A percentile compares a stretch with the other conserved stretches of the same genome.
Conservation (phyloP, 306 rosid species). For the Prunus campanulata region DNA sequence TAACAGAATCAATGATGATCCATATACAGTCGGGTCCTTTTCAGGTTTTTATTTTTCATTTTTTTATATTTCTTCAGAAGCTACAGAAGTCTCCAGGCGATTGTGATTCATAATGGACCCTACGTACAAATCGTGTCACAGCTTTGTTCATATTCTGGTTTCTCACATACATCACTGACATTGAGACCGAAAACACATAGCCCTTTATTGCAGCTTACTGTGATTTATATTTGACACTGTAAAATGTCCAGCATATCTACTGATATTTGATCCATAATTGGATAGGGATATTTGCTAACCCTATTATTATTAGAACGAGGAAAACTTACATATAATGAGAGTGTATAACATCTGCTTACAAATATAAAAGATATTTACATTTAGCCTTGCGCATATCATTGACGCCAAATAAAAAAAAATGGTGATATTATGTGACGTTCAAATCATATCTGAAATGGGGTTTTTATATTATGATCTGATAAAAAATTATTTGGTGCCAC, state of each 20-base stretch:
- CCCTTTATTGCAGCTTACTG: background rate
- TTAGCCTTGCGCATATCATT: too few species aligned
- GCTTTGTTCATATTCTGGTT: conserved; percentile 16
- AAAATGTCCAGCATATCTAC: background rate
- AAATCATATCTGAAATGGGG: background rate
- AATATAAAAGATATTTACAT: too few species aligned
- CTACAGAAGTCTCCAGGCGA: conserved; percentile 1
- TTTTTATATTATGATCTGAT: background rate
- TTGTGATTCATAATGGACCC: conserved; percentile 17
- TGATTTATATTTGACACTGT: background rate
- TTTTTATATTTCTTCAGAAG: background rate
- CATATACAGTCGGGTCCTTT: background rate
- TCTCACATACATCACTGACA: background rate
- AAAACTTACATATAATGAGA: too few species aligned
- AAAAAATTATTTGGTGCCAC: background rate
- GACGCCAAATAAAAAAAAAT: background rate
- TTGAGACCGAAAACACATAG: conserved; percentile 4
- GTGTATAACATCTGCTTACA: too few species aligned
- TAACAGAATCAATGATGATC: too few species aligned
- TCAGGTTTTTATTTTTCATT: background rate
- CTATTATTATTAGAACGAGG: too few species aligned
- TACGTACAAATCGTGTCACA: conserved; percentile 12
- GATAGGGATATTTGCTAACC: background rate
- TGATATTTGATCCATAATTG: background rate
- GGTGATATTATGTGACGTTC: background rate